Conservation (phyloP, 164 flowering plant genomes). For the Vitis cinerea region DNA sequence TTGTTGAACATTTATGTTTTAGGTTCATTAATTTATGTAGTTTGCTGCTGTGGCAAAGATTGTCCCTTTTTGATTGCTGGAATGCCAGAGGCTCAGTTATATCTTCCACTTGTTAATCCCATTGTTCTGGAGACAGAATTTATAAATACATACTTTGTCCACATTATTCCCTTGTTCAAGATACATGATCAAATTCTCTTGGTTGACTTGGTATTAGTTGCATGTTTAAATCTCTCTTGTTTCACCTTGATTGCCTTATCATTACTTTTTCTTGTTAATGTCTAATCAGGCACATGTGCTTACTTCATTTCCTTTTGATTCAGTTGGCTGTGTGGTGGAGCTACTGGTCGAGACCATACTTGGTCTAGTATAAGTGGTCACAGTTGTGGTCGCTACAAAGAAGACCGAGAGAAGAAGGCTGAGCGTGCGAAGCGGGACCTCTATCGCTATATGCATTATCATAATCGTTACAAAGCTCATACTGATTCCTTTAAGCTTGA, state of each 20-base stretch:
- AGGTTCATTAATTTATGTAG: too few relatives aligned
- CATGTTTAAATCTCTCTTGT: neutral
- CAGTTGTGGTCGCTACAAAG: slow-evolving; percentile 50
- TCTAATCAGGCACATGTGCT: too few relatives aligned
- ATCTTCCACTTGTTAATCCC: too few relatives aligned
- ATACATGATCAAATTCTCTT: too few relatives aligned
- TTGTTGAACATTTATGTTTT: too few relatives aligned
- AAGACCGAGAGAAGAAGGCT: slow-evolving; percentile 28
- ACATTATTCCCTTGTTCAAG: too few relatives aligned
- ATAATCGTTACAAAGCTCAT: slow-evolving; percentile 52
- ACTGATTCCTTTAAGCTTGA: slow-evolving; percentile 57
- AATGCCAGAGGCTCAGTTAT: too few relatives aligned
- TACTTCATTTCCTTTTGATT: neutral
- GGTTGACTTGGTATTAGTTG: too few relatives aligned
- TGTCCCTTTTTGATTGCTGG: too few relatives aligned
- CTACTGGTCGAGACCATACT: slow-evolving; percentile 48
- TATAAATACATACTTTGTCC: too few relatives aligned
- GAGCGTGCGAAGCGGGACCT: slow-evolving; percentile 44
- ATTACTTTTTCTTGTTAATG: neutral
- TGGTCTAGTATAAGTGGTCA: slow-evolving; percentile 45
- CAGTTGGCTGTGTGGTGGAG: slow-evolving; percentile 71
- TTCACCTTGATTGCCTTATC: neutral
- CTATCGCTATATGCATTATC: slow-evolving; percentile 58
- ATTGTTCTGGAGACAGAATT: too few relatives aligned
- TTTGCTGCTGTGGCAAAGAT: too few relatives aligned